phyloP scores from a whole-genome alignment of 139 green algal species.

The Klebsormidium nitens region DNA sequence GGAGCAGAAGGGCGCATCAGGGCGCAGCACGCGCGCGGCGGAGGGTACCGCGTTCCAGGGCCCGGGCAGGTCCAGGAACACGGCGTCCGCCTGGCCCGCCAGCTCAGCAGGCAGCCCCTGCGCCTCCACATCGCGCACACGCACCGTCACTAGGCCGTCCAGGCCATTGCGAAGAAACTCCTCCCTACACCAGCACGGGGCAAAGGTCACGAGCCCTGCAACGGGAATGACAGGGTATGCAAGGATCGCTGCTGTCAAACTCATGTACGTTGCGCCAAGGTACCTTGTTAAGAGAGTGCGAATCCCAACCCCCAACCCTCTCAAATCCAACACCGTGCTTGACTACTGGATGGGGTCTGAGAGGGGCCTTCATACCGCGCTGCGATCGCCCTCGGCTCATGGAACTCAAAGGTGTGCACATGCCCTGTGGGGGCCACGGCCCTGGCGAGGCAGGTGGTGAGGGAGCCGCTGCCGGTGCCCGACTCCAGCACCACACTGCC shows the following conservation, averaged over 20 bases:
- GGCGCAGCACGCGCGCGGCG: constrained; percentile 57
- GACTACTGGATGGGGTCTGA: too few species aligned
- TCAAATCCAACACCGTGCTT: too few species aligned
- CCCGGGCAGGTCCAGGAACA: constrained; percentile 93
- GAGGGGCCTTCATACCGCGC: too few species aligned
- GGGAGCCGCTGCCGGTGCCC: constrained; percentile 85
- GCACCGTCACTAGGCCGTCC: constrained; percentile 35
- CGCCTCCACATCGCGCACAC: constrained; percentile 28
- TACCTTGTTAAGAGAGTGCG: too few species aligned
- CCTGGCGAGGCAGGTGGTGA: constrained; percentile 83
- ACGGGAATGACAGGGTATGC: not conserved
- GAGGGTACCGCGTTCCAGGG: constrained; percentile 75
- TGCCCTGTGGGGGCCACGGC: constrained; percentile 66
- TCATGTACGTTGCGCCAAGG: too few species aligned
- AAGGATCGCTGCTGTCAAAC: not conserved
- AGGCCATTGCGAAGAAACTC: constrained; percentile 56
- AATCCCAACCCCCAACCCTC: too few species aligned
- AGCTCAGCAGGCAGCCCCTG: constrained; percentile 71
- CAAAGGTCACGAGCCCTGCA: not conserved
- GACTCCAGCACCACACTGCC: constrained; percentile 69
- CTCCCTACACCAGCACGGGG: constrained; percentile 12
- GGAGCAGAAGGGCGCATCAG: constrained; percentile 73
- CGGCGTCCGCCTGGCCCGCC: constrained; percentile 55
- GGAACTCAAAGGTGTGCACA: constrained; percentile 96
- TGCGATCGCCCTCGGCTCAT: constrained; percentile 54